Evolutionary conservation across 163 green algal species (phyloP).

Genomic region (Scenedesmus sp.): DNA sequence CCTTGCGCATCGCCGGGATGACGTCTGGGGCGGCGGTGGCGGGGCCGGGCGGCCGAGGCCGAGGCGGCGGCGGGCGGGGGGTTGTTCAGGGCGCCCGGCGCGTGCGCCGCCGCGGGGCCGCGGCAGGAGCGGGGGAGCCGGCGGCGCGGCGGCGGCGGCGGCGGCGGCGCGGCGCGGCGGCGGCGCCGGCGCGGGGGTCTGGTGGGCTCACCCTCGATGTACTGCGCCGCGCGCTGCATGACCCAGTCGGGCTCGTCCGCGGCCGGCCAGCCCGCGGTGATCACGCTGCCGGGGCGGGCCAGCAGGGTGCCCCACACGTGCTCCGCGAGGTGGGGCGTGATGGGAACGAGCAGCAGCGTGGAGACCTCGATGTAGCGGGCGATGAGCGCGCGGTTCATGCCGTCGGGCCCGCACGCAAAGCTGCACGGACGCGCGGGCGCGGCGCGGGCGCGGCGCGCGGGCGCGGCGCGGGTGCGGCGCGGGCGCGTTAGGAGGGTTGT

Average conservation of each 20-base stretch:
- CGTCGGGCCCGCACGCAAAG: constrained; percentile 75
- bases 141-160: too few relatives aligned
- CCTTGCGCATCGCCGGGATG: constrained; percentile 70
- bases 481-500: too few relatives aligned
- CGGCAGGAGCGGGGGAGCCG: too few relatives aligned
- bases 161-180: too few relatives aligned
- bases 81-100: too few relatives aligned
- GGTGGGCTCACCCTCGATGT: constrained; percentile 75
- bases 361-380: constrained; percentile 87
- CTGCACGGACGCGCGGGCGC: too few relatives aligned
- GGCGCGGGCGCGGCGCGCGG: too few relatives aligned
- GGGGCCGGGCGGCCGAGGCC: too few relatives aligned
- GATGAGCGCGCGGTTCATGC: constrained; percentile 87
- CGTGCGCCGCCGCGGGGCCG: too few relatives aligned
- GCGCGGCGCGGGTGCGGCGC: too few relatives aligned
- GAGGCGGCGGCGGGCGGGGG: too few relatives aligned
- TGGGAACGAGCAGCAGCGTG: constrained; percentile 84
- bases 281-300: constrained; percentile 62
- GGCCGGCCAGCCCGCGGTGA: constrained; percentile 83
- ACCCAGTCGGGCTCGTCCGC: constrained; percentile 70
- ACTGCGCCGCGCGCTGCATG: constrained; percentile 70
- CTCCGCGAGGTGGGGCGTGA: constrained; percentile 94
- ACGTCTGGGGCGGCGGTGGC: constrained; percentile 43
- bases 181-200: too few relatives aligned
- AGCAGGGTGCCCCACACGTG: constrained; percentile 92